A percentile compares a stretch with the other conserved stretches of the same genome.
phyloP scores from a whole-genome alignment of 345 rosid species.

The Noccaea bulbosa region DNA sequence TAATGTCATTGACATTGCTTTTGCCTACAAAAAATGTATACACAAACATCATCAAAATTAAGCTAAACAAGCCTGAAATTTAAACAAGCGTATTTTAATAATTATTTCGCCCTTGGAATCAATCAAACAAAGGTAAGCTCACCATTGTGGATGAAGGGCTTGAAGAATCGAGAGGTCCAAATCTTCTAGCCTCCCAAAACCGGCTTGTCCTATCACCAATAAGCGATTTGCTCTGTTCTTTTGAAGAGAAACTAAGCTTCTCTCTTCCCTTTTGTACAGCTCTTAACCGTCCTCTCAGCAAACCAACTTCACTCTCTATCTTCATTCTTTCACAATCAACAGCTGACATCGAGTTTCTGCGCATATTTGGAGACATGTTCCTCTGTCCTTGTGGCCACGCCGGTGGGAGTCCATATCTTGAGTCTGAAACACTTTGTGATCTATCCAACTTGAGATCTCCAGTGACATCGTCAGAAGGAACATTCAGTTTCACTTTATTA shows the following conservation, averaged over 20 bases:
- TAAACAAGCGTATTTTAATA: not conserved
- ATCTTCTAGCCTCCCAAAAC: conserved; percentile 53
- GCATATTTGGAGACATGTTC: conserved; percentile 43
- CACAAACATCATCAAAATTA: not conserved
- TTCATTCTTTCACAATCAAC: conserved; percentile 69
- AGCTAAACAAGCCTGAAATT: not conserved
- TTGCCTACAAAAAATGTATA: conserved; percentile 27
- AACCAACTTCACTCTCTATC: conserved; percentile 66
- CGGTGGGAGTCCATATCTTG: conserved; percentile 44
- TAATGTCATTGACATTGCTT: conserved; percentile 24
- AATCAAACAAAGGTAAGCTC: conserved; percentile 4
- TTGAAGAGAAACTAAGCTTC: conserved; percentile 52
- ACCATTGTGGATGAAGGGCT: conserved; percentile 40
- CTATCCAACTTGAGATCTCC: conserved; percentile 39
- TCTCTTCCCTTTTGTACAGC: conserved; percentile 26
- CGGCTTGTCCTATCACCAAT: conserved; percentile 50
- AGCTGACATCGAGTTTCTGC: conserved; percentile 79
- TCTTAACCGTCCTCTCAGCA: conserved; percentile 18
- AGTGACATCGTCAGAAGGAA: conserved; percentile 20
- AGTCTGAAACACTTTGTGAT: conserved; percentile 53
- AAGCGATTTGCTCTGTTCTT: conserved; percentile 47
- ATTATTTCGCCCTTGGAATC: not conserved
- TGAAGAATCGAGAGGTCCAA: conserved; percentile 15
- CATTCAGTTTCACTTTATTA: conserved; percentile 25
- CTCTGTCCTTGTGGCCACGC: conserved; percentile 40